Base-by-base conservation (phyloP, 805 yeast genomes). In the Saccharomycopsis guyanensis region DNA sequence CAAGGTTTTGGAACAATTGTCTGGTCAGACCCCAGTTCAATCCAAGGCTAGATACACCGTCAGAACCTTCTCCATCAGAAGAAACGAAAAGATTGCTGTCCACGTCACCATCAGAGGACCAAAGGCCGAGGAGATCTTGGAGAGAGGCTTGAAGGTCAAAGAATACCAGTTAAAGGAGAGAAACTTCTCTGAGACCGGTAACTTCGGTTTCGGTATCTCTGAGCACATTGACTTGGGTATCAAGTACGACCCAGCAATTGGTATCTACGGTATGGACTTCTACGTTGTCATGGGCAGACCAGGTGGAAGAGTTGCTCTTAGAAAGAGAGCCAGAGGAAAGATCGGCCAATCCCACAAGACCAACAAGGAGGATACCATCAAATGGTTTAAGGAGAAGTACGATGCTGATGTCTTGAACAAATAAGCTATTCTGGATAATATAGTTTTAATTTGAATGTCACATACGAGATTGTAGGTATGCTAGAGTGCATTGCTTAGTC, bases 231-330 rank as follows among this genome's bases (percentile, higher is more conserved):
- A 93, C 75, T 83, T 93, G 73, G 98, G 98, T 81, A 93, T 93
- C 84, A 93, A 93, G 81, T 93, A 93, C 79, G 98, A 93, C 75
- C 98, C 98, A 75, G 80, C 86, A 69, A 93, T 93, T 68, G 97
- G 97, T 73, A 93, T 93, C 72, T 93, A 91, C 93, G 98, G 98
- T 83, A 93, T 85, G 94, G 98, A 93, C 77, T 93, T 93, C 87
- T 93, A 89, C 89, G 88, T 93, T 69, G 96, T 91, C 69, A 77
- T 93, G 78, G 97, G 96, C 73, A 91, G 98, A 79, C 93, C 96
- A 70, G 98, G 98, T 78, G 83, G 80, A 80, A 86, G 98, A 79
- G 86, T 93, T 64, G 80, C 97, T 67, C 91, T 97, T 82, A 85
- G 93, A 84, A 93, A 93, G 95, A 86, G 95, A 79, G 76, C 85